Conservation (phyloP, 148 eudicot species). For the Tetragonia tetragonoides region DNA sequence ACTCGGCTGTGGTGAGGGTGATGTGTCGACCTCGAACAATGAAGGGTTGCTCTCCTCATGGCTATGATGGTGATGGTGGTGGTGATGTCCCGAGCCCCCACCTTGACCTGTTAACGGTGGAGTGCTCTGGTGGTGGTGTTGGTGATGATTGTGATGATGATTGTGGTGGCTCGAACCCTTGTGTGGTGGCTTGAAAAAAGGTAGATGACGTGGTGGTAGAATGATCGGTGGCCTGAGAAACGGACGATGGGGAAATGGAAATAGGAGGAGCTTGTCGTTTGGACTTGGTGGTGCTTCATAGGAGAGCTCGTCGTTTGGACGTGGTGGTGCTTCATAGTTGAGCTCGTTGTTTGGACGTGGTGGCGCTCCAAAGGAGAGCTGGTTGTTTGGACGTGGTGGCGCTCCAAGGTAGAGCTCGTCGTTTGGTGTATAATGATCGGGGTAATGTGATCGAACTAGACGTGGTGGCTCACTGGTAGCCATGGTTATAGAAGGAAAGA, state of each 20-base stretch:
- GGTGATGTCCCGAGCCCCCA: background rate
- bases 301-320: no score
- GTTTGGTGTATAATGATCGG: background rate
- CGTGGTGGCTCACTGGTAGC: background rate
- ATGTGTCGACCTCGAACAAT: background rate
- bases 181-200: conserved; percentile 2
- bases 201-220: background rate
- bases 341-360: no score
- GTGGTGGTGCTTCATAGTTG: no score
- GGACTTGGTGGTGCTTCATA: no score
- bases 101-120: background rate
- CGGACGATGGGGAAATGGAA: background rate
- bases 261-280: no score
- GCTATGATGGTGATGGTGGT: background rate
- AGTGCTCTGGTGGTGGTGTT: background rate
- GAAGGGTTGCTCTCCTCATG: background rate
- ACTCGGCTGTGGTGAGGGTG: background rate
- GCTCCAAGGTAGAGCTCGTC: no score
- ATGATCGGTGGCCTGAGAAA: background rate
- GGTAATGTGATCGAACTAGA: background rate
- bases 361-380: no score
- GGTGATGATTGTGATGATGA: background rate
- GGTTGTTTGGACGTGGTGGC: no score
- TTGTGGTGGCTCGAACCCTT: background rate
- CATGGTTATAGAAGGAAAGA: background rate